Evolutionary conservation across 2,329 filamentous ascomycete species (phyloP), one percentile per base, ranked within the genome.

Genomic region (Diaporthe sp.): DNA sequence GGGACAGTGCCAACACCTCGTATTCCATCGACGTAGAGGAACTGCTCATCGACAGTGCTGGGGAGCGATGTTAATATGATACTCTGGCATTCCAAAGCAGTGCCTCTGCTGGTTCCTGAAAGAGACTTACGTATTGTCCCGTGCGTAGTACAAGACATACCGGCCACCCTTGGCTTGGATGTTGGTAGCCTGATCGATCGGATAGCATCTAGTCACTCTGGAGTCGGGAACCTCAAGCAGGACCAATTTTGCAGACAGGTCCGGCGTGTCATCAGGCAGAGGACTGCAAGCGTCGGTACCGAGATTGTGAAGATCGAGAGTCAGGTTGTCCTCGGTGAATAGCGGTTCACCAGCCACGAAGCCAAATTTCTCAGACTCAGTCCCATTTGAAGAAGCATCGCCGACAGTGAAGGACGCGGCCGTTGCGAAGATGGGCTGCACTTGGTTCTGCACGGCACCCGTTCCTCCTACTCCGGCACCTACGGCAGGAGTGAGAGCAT

Each of bases 141-240:
- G 30, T 30, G 61, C 61, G 35, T 67, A 67, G 42, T 67, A 67
- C 28, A 67, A 17, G 22, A 67, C 42, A 50, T 67, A 67, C 2
- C 28, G 61, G 30, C 61, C 61, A 17, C 61, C 61, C 8, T 50
- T 67, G 17, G 61, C 61, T 38, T 50, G 42, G 13, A 67, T 67
- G 22, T 67, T 67, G 5, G 61, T 50, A 33, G 61, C 61, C 22
- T 67, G 61, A 30, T 67, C 61, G 13, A 67, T 25, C 19, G 61
- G 61, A 50, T 67, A 67, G 42, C 61, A 67, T 25, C 28, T 35
- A 19, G 61, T 67, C 28, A 10, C 61, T 9, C 30, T 35, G 5
- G 61, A 67, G 42, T 67, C 42, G 8, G 61, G 61, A 67, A 67
- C 61, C 30, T 67, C 61, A 45, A 68, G 45, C 25, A 73, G 61